Evolutionary conservation across 140 eudicot species (phyloP).

Genomic region (Oenanthe javanica): DNA sequence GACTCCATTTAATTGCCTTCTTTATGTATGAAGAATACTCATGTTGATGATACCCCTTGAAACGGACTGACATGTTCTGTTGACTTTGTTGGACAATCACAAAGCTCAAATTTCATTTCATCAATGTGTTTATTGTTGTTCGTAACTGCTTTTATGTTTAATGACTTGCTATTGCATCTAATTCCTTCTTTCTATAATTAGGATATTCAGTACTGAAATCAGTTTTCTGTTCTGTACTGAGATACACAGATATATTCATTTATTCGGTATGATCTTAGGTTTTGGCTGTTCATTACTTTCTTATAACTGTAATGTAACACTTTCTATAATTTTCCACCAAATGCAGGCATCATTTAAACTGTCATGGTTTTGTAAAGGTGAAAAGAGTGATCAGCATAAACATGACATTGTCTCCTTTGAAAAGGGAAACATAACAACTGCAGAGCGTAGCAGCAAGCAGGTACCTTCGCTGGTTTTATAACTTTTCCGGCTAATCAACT

Average conservation of each 20-base stretch:
- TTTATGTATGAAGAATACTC: background rate
- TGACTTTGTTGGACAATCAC: background rate
- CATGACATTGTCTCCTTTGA: conserved; percentile 82
- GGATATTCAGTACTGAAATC: background rate
- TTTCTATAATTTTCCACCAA: background rate
- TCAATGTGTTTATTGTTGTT: background rate
- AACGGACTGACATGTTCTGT: background rate
- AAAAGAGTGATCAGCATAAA: conserved; percentile 79
- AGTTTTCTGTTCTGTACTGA: background rate
- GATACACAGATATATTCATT: background rate
- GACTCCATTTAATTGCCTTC: background rate
- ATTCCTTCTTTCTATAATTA: background rate
- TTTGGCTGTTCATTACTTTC: background rate
- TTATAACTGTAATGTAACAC: background rate
- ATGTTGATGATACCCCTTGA: background rate
- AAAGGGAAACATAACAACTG: conserved; percentile 75
- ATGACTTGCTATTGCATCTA: background rate
- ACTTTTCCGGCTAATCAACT: background rate
- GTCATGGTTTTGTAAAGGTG: conserved; percentile 82
- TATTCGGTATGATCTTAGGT: background rate
- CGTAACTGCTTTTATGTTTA: background rate
- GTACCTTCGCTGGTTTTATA: conserved; percentile 24
- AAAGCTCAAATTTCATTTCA: background rate
- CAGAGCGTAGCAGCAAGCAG: conserved; percentile 93
- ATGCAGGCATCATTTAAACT: conserved; percentile 84